A percentile compares a stretch with the other conserved stretches of the same genome.
phyloP scores from a whole-genome alignment of 441 rosid species.

The Erodium moschatum region DNA sequence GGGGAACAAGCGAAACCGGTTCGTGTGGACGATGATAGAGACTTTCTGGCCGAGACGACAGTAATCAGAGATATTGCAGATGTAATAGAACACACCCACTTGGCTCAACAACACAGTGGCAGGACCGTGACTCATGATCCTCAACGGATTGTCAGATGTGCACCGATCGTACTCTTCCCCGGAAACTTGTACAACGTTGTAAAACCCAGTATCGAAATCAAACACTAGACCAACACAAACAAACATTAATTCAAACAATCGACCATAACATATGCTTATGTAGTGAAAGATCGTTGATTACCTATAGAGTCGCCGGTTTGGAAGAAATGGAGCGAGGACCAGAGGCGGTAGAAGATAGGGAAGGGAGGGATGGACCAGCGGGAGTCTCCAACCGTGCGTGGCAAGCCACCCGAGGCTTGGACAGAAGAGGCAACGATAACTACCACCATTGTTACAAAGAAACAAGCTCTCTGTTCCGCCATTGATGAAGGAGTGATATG shows the following conservation, averaged over 20 bases:
- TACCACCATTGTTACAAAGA: too few species aligned
- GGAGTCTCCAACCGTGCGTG: slow-evolving; percentile 30
- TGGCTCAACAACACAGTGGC: slow-evolving; percentile 22
- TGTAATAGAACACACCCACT: slow-evolving; percentile 30
- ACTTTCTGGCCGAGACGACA: slow-evolving; percentile 37
- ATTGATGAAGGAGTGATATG: too few species aligned
- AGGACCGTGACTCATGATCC: slow-evolving; percentile 22
- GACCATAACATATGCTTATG: too few species aligned
- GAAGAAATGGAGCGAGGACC: slow-evolving; percentile 32
- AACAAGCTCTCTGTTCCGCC: too few species aligned
- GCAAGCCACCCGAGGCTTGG: background rate
- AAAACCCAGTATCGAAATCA: slow-evolving; percentile 25
- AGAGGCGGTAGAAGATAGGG: slow-evolving; percentile 26
- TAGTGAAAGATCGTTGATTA: background rate
- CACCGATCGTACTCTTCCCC: slow-evolving; percentile 28
- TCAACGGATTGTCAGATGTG: slow-evolving; percentile 24
- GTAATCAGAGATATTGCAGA: slow-evolving; percentile 36
- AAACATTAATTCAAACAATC: background rate
- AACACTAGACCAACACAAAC: slow-evolving; percentile 17
- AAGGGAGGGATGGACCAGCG: slow-evolving; percentile 32
- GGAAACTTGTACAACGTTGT: slow-evolving; percentile 33
- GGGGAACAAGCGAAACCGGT: too few species aligned
- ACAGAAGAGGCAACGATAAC: too few species aligned
- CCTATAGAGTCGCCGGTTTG: slow-evolving; percentile 25
- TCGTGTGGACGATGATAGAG: slow-evolving; percentile 16